These are phyloP conservation scores for Sporothrix mexicana DNA, from an alignment of 2,329 filamentous ascomycete genomes.

Conservation along the genomic window DNA sequence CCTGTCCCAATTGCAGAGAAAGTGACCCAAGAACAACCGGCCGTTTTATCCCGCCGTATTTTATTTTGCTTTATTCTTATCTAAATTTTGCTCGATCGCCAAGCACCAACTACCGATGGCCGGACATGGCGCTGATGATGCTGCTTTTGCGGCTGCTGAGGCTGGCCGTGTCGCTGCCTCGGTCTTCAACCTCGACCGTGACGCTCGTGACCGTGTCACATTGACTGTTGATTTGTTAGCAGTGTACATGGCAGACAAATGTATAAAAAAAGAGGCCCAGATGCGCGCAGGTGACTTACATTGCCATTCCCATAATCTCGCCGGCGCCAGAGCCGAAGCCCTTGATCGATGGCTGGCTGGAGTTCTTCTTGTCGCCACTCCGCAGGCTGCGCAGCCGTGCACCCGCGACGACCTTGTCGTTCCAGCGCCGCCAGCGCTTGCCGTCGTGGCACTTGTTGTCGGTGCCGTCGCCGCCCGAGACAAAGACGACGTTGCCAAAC, in stretches of 20 bases:
- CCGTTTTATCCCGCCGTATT: background rate
- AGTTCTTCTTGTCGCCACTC: slow-evolving; percentile 34
- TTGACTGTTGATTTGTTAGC: slow-evolving; percentile 42
- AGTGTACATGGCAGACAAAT: background rate
- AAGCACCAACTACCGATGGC: background rate
- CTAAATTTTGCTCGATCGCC: no score
- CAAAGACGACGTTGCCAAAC: slow-evolving; percentile 52
- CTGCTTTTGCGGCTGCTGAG: slow-evolving; percentile 40
- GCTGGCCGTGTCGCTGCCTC: slow-evolving; percentile 36
- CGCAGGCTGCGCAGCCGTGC: slow-evolving; percentile 37
- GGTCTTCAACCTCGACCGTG: slow-evolving; percentile 46
- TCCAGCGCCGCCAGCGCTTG: slow-evolving; percentile 50
- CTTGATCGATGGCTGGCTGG: slow-evolving; percentile 30
- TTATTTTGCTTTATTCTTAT: no score
- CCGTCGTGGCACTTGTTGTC: slow-evolving; percentile 48
- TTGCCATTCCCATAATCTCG: slow-evolving; percentile 34
- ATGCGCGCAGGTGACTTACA: slow-evolving; percentile 22
- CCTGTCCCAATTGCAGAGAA: slow-evolving; percentile 5
- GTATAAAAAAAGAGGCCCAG: background rate
- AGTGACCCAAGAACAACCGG: background rate
- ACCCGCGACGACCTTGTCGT: slow-evolving; percentile 48
- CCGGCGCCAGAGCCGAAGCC: slow-evolving; percentile 30
- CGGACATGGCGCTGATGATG: slow-evolving; percentile 33
- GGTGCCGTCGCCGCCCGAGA: slow-evolving; percentile 40
- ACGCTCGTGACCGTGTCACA: slow-evolving; percentile 53